Evolutionary conservation across 2,329 filamentous ascomycete genomes (phyloP).

Genomic region (Trichoderma atrobrunneum): DNA sequence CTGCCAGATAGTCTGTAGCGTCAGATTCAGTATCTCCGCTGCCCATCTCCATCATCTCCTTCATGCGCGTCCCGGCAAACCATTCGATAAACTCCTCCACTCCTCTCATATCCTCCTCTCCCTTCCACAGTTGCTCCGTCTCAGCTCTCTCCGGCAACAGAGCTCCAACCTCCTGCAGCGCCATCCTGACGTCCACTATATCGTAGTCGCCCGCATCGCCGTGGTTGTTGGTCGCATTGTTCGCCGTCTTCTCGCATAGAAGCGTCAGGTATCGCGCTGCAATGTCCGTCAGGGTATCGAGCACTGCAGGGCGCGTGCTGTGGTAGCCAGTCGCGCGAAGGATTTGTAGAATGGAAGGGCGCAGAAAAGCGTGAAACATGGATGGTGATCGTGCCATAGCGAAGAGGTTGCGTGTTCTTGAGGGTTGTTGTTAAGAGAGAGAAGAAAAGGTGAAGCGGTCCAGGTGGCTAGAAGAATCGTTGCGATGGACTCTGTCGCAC

Average conservation of each 20-base stretch:
- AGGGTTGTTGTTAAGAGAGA: neutral
- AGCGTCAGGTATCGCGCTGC: constrained; percentile 75
- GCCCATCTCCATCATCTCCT: constrained; percentile 78
- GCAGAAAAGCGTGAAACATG: constrained; percentile 73
- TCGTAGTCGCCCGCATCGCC: constrained; percentile 48
- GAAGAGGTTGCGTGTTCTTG: neutral
- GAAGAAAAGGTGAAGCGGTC: neutral
- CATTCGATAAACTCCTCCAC: constrained; percentile 76
- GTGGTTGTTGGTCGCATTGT: constrained; percentile 67
- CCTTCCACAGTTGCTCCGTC: constrained; percentile 65
- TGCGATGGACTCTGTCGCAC: constrained; percentile 31
- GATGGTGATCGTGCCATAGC: constrained; percentile 46
- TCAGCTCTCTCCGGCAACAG: constrained; percentile 66
- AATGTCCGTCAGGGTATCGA: constrained; percentile 86
- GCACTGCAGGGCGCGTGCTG: constrained; percentile 72
- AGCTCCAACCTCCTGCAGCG: constrained; percentile 76
- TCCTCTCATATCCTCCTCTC: constrained; percentile 73
- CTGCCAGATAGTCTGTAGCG: constrained; percentile 67
- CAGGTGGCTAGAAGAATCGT: constrained; percentile 16
- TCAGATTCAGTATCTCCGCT: constrained; percentile 64
- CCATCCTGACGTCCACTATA: constrained; percentile 78
- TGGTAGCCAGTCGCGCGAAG: constrained; percentile 90
- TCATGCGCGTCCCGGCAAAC: constrained; percentile 71
- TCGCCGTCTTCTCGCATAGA: constrained; percentile 69
- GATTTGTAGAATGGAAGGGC: constrained; percentile 84